Evolutionary conservation across 495 filamentous ascomycete species (phyloP).

Genomic region (Gamarada debralockiae): DNA sequence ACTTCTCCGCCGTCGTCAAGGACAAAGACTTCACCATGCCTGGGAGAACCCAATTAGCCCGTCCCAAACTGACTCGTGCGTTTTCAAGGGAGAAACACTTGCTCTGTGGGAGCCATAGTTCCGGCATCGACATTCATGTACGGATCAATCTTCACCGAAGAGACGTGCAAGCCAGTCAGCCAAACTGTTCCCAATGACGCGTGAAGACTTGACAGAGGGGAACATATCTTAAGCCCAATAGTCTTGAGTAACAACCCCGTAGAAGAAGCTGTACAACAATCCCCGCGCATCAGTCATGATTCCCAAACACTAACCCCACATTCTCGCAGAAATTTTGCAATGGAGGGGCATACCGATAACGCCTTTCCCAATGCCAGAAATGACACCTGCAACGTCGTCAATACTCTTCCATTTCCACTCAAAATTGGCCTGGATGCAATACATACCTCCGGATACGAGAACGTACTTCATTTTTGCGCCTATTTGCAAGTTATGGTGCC

Average conservation of each 20-base stretch:
- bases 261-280: slow-evolving; percentile 47
- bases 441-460: slow-evolving; percentile 33
- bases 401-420: too few species aligned
- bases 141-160: slow-evolving; percentile 74
- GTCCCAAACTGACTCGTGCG: background rate
- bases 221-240: slow-evolving; percentile 50
- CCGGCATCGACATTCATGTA: slow-evolving; percentile 88
- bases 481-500: slow-evolving; percentile 19
- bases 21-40: slow-evolving; percentile 57
- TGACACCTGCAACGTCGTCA: slow-evolving; percentile 52
- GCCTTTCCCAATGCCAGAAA: slow-evolving; percentile 80
- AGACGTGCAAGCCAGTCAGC: slow-evolving; percentile 10
- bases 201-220: background rate
- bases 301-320: slow-evolving; percentile 16
- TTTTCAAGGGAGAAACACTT: slow-evolving; percentile 22
- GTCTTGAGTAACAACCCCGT: slow-evolving; percentile 85
- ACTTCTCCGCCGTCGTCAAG: slow-evolving; percentile 75
- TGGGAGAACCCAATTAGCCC: background rate
- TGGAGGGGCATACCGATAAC: slow-evolving; percentile 56
- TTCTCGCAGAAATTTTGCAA: slow-evolving; percentile 14
- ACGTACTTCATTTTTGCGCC: slow-evolving; percentile 73
- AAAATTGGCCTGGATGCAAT: background rate
- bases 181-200: background rate
- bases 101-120: slow-evolving; percentile 67
- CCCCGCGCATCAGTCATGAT: slow-evolving; percentile 7